Base-by-base conservation (phyloP, 2,329 filamentous ascomycete species). In the Apiospora sp. region DNA sequence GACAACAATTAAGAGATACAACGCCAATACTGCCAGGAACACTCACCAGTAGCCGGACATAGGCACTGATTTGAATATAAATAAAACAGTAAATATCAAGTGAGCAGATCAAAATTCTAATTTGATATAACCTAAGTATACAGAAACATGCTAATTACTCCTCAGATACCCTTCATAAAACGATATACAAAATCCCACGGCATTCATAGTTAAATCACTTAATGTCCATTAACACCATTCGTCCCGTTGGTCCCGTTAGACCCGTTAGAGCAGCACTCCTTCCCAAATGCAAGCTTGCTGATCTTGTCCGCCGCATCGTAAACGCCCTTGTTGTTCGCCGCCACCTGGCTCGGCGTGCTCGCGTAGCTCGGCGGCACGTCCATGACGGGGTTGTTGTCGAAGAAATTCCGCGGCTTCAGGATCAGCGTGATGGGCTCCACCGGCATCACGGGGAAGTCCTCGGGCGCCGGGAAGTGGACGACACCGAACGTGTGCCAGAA, bases 401-500 rank as follows among this genome's bases (percentile, higher is more conserved):
- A 97, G 88, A 97, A 97, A 84, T 97, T 92, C 58, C 94, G 86
- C 3, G 94, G 94, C 44, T 94, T 86, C 54, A 97, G 86, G 48
- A 97, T 87, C 76, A 97, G 85, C 1, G 91, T 94, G 88, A 98
- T 95, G 0, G 94, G 93, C 85, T 95, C 93, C 0, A 90, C 93
- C 0, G 94, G 94, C 95, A 98, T 98, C 77, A 98, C 87, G 43
- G 95, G 95, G 85, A 94, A 98, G 82, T 98, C 95, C 80, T 98
- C 95, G 0, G 95, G 94, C 0, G 93, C 86, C 0, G 95, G 95
- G 86, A 98, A 96, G 81, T 98, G 95, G 0, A 93, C 96, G 48
- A 98, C 87, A 48, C 95, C 95, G 79, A 98, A 98, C 0, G 94
- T 97, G 84, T 98, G 95, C 95, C 95, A 98, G 22, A 98, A 88